phyloP scores from a whole-genome alignment of 2,329 filamentous ascomycete genomes.

The Byssochlamys sp. region DNA sequence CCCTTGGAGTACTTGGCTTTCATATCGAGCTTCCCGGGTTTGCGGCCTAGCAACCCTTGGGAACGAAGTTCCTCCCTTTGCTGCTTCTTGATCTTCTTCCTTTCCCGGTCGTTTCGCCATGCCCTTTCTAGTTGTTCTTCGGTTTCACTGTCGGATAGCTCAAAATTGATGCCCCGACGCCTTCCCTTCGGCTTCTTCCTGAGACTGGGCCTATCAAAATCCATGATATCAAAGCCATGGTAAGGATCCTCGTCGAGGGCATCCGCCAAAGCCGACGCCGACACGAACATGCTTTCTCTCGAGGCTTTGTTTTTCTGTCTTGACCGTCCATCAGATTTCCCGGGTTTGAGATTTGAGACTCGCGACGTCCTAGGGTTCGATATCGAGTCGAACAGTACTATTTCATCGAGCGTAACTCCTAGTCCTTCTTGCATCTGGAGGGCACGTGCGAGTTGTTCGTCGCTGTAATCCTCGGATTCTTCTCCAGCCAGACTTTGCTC shows the following conservation, averaged over 20 bases:
- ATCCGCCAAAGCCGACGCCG: conserved; percentile 49
- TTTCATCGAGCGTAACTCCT: not conserved
- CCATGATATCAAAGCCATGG: conserved; percentile 74
- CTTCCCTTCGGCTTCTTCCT: conserved; percentile 56
- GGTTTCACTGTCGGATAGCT: conserved; percentile 58
- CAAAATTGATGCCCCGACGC: conserved; percentile 44
- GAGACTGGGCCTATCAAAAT: conserved; percentile 63
- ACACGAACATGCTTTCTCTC: conserved; percentile 36
- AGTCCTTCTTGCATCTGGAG: not conserved
- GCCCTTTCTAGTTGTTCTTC: conserved; percentile 49
- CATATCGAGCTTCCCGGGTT: conserved; percentile 49
- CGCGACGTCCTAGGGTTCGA: not conserved
- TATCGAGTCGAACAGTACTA: not conserved
- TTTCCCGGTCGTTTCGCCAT: conserved; percentile 59
- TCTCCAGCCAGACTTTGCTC: not conserved
- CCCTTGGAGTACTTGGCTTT: conserved; percentile 63
- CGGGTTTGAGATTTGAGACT: not conserved
- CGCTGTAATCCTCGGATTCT: conserved; percentile 16
- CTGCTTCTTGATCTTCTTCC: conserved; percentile 61
- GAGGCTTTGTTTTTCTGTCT: not conserved
- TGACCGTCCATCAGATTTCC: not conserved
- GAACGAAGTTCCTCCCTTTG: conserved; percentile 60
- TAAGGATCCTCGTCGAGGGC: conserved; percentile 50
- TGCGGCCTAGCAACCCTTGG: conserved; percentile 54
- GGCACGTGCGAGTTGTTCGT: conserved; percentile 41